Conservation (phyloP, 345 rosid species). For the Eucalyptus regnans region DNA sequence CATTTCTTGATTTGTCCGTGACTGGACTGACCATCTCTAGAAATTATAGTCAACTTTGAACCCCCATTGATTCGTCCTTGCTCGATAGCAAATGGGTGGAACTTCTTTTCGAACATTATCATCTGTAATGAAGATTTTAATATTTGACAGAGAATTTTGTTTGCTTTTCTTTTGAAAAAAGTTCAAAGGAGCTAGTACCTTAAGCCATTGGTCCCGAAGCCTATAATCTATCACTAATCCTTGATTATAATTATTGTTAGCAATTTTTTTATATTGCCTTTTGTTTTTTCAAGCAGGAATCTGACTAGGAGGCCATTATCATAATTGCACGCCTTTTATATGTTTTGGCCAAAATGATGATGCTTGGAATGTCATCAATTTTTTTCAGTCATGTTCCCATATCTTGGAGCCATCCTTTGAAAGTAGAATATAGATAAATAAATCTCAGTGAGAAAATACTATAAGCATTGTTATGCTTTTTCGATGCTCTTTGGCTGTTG, state of each 20-base stretch:
- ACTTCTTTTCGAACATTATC: neutral
- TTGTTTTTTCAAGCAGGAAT: neutral
- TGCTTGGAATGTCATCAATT: neutral
- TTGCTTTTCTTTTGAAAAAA: neutral
- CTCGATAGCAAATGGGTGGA: neutral
- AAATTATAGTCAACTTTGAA: neutral
- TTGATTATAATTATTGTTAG: neutral
- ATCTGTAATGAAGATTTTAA: neutral
- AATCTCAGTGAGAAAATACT: neutral
- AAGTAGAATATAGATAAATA: neutral
- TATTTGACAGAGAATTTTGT: neutral
- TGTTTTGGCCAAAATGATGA: neutral
- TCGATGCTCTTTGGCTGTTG: neutral
- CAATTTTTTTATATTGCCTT: neutral
- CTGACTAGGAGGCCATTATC: neutral
- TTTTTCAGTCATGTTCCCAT: neutral
- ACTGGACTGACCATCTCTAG: neutral
- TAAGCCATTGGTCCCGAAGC: neutral
- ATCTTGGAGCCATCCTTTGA: neutral
- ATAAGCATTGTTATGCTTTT: neutral
- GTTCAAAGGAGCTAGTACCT: neutral
- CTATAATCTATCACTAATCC: neutral
- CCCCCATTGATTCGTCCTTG: neutral
- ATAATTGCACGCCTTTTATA: neutral
- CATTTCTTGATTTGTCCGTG: neutral